These are phyloP conservation scores for Dendrobium nobile DNA, from an alignment of 106 monocot genomes.

Conservation along the genomic window DNA sequence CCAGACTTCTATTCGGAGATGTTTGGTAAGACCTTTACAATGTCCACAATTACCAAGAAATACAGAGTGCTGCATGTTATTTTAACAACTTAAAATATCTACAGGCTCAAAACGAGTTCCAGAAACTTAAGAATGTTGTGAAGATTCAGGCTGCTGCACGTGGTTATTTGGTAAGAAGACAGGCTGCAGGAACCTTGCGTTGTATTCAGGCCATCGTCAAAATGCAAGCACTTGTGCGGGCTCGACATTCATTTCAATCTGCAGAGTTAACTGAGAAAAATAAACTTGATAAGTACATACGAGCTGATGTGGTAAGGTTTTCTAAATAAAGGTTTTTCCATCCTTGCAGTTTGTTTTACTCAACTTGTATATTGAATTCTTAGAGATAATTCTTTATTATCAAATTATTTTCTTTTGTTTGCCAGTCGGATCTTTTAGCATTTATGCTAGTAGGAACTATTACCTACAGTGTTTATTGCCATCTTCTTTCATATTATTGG, in stretches of 20 bases:
- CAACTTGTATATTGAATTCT: not conserved
- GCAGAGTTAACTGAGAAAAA: not conserved
- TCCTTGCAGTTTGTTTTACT: not conserved
- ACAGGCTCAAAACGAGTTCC: conserved; percentile 53
- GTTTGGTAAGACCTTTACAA: conserved; percentile 33
- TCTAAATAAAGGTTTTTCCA: not conserved
- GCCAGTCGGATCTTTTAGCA: too few relatives aligned
- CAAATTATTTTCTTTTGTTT: not conserved
- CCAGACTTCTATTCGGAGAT: conserved; percentile 74
- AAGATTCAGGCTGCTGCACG: conserved; percentile 85
- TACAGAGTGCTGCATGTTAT: not conserved
- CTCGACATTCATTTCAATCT: conserved; percentile 27
- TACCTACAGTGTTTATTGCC: not conserved
- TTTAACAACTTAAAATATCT: not conserved
- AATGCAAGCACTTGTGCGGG: conserved; percentile 75
- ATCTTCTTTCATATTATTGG: not conserved
- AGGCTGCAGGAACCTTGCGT: conserved; percentile 71
- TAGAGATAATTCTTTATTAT: not conserved
- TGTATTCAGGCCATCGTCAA: conserved; percentile 78
- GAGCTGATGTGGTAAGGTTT: not conserved
- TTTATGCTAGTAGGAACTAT: not conserved
- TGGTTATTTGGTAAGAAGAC: conserved; percentile 63
- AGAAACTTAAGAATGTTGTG: conserved; percentile 51
- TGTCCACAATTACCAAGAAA: not conserved
- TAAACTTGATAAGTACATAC: not conserved